A percentile compares a stretch with the other conserved stretches of the same genome.
Evolutionary conservation across 768 basidiomycete genomes (phyloP).

Genomic region (Hortiboletus flavorubellus): DNA sequence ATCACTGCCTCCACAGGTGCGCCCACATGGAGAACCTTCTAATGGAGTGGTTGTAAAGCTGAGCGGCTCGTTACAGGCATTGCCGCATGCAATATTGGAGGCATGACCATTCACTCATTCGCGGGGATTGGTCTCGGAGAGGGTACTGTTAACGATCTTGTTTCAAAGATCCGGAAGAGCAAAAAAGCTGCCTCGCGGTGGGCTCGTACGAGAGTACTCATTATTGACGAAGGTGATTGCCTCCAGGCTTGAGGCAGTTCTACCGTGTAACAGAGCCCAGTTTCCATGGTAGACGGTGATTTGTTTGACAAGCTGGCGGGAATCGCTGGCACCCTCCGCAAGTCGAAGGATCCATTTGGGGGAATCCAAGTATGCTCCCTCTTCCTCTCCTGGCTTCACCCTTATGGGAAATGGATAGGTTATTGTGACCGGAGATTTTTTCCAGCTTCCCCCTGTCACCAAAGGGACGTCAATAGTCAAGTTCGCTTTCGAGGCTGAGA

Average conservation of each 20-base stretch:
- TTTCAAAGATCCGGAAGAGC: conserved; percentile 70
- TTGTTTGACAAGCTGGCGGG: conserved; percentile 86
- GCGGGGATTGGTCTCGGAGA: conserved; percentile 88
- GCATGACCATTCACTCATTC: conserved; percentile 93
- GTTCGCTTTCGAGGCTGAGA: conserved; percentile 88
- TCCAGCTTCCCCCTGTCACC: conserved; percentile 91
- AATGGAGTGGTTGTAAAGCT: background rate
- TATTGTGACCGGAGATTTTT: conserved; percentile 95
- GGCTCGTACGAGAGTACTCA: conserved; percentile 79
- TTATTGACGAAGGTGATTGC: conserved; percentile 71
- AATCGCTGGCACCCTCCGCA: conserved; percentile 65
- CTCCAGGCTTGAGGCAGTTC: background rate
- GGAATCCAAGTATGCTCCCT: conserved; percentile 73
- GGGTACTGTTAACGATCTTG: conserved; percentile 59
- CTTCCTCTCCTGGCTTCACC: background rate
- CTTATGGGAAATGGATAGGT: conserved; percentile 43
- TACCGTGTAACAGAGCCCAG: conserved; percentile 38
- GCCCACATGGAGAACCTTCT: background rate
- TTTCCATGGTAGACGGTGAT: conserved; percentile 96
- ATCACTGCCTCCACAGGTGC: conserved; percentile 93
- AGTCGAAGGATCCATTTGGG: conserved; percentile 74
- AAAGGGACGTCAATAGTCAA: conserved; percentile 59
- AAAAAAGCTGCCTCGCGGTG: conserved; percentile 80
- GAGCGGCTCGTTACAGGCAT: conserved; percentile 51
- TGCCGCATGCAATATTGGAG: conserved; percentile 97